These are phyloP conservation scores for Jatropha multifida DNA, from an alignment of 441 rosid genomes.

Conservation along the genomic window DNA sequence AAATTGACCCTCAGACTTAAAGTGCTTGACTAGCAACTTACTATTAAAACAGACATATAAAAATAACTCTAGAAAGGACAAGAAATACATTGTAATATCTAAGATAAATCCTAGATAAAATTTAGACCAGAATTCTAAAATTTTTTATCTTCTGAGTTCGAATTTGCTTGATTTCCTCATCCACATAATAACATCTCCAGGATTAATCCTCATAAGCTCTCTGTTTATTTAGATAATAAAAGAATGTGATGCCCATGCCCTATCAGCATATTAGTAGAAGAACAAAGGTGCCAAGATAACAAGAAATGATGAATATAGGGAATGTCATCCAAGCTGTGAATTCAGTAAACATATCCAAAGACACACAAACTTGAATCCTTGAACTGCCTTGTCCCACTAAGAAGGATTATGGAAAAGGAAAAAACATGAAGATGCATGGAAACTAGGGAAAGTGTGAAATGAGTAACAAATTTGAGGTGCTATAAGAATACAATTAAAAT, in stretches of 20 bases:
- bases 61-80: too few species aligned
- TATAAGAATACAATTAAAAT: not conserved
- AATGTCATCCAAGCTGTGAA: not conserved
- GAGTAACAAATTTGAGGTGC: too few species aligned
- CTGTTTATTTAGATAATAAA: not conserved
- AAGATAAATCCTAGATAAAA: too few species aligned
- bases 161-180: too few species aligned
- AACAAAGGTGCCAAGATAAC: not conserved
- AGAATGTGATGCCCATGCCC: not conserved
- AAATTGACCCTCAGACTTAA: too few species aligned
- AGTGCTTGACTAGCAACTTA: too few species aligned
- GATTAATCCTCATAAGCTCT: not conserved
- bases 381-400: not conserved
- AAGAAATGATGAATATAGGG: not conserved
- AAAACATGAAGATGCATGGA: not conserved
- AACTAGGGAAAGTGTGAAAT: not conserved
- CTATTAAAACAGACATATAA: too few species aligned
- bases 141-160: too few species aligned
- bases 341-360: not conserved
- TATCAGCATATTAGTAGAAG: not conserved
- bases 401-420: too few species aligned
- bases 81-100: too few species aligned
- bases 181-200: not conserved
- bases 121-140: too few species aligned
- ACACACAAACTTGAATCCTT: not conserved